Conservation (phyloP, 2,329 filamentous ascomycete species). For the Leptographium flavum region DNA sequence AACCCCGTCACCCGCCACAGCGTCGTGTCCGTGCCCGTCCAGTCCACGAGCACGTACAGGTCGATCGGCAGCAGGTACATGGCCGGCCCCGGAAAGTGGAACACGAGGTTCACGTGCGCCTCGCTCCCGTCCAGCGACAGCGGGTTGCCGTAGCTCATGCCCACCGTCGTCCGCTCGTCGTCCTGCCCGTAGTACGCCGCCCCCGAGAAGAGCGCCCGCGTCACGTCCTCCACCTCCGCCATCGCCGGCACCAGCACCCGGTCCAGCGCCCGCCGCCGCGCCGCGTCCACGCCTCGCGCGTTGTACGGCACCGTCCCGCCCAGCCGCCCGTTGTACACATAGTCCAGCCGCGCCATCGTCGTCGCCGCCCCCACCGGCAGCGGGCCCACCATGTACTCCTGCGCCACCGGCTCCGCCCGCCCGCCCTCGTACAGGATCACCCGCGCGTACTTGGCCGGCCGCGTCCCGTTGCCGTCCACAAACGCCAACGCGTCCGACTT, state of each 20-base stretch:
- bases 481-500: constrained; percentile 31
- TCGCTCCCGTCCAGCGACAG: constrained; percentile 25
- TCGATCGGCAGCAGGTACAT: constrained; percentile 28
- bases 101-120: constrained; percentile 25
- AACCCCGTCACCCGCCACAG: constrained; percentile 27
- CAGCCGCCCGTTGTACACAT: constrained; percentile 27
- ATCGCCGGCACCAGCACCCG: constrained; percentile 22
- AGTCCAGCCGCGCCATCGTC: constrained; percentile 23
- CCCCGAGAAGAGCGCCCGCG: constrained; percentile 21
- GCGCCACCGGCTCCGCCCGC: constrained; percentile 25
- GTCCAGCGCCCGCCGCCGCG: constrained; percentile 18
- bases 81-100: constrained; percentile 24
- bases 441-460: constrained; percentile 28
- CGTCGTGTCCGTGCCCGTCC: constrained; percentile 26
- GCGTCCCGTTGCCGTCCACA: constrained; percentile 20
- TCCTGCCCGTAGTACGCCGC: constrained; percentile 18
- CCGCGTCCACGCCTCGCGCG: constrained; percentile 19
- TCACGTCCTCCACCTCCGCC: constrained; percentile 24
- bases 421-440: constrained; percentile 31
- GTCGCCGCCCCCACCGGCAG: constrained; percentile 26
- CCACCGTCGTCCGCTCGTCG: constrained; percentile 18
- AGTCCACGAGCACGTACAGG: constrained; percentile 28
- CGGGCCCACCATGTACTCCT: constrained; percentile 35
- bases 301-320: constrained; percentile 22
- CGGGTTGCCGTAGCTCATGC: constrained; percentile 20